Evolutionary conservation across 805 yeast species (phyloP).

Genomic region (Pichia thaimueangensis): DNA sequence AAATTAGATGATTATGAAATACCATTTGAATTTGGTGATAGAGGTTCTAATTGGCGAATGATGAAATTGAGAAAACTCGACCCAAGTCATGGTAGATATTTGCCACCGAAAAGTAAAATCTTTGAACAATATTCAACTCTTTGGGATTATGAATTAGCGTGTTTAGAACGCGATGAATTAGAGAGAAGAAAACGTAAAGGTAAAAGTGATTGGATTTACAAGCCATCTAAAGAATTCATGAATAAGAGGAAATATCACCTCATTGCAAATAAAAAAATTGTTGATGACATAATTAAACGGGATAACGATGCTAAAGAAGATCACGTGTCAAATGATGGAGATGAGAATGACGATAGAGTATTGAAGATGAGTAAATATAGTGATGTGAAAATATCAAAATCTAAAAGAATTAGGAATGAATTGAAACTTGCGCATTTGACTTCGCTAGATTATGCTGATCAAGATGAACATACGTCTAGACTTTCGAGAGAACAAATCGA

Average conservation of each 20-base stretch:
- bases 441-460: slow-evolving; percentile 7
- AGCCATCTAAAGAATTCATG: slow-evolving; percentile 24
- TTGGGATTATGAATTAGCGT: slow-evolving; percentile 24
- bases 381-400: slow-evolving; percentile 3
- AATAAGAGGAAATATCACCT: slow-evolving; percentile 15
- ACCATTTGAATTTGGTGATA: slow-evolving; percentile 33
- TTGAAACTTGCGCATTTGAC: slow-evolving; percentile 17
- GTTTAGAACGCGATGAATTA: slow-evolving; percentile 31
- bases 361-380: slow-evolving; percentile 1
- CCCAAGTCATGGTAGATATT: neutral
- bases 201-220: slow-evolving; percentile 17
- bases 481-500: slow-evolving; percentile 9
- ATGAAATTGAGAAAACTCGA: slow-evolving; percentile 27
- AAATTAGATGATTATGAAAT: neutral
- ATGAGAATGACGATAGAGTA: slow-evolving; percentile 30
- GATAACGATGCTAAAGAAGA: neutral
- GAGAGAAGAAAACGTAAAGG: slow-evolving; percentile 15
- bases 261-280: slow-evolving; percentile 3
- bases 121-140: slow-evolving; percentile 13
- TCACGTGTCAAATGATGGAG: slow-evolving; percentile 26
- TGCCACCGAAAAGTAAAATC: slow-evolving; percentile 1
- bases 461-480: neutral
- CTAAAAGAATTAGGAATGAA: slow-evolving; percentile 6
- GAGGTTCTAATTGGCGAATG: slow-evolving; percentile 34
- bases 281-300: slow-evolving; percentile 1